phyloP scores from a whole-genome alignment of 306 rosid species.

The Sophora flavescens region DNA sequence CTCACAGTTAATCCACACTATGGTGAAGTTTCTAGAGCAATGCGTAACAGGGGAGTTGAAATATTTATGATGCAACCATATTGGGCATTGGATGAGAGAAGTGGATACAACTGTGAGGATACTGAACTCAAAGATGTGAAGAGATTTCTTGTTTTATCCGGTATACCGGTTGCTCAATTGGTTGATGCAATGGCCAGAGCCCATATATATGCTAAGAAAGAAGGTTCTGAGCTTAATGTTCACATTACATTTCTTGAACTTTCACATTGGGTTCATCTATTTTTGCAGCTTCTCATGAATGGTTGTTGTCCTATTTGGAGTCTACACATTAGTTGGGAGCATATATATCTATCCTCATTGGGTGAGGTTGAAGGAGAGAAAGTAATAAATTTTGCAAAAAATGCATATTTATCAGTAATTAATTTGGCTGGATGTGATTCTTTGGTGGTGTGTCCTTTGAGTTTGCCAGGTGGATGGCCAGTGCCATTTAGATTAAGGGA shows the following conservation, averaged over 20 bases:
- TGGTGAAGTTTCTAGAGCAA: slow-evolving; percentile 97
- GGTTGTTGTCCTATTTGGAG: slow-evolving; percentile 84
- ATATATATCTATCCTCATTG: slow-evolving; percentile 77
- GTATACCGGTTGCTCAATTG: slow-evolving; percentile 71
- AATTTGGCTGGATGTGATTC: slow-evolving; percentile 52
- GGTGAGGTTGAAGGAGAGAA: slow-evolving; percentile 69
- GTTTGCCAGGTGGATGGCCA: slow-evolving; percentile 93
- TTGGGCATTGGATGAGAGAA: slow-evolving; percentile 67
- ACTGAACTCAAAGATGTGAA: slow-evolving; percentile 66
- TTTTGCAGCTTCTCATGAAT: slow-evolving; percentile 72
- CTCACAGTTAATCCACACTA: slow-evolving; percentile 84
- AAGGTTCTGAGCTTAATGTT: slow-evolving; percentile 60
- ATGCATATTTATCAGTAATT: slow-evolving; percentile 49
- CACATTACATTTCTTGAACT: slow-evolving; percentile 79
- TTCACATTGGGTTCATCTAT: slow-evolving; percentile 88
- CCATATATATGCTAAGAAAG: slow-evolving; percentile 76
- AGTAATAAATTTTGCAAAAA: slow-evolving; percentile 60
- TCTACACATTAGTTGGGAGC: slow-evolving; percentile 89
- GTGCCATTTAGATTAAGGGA: slow-evolving; percentile 69
- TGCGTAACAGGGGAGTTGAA: slow-evolving; percentile 98
- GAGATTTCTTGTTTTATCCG: slow-evolving; percentile 72
- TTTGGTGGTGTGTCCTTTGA: slow-evolving; percentile 47
- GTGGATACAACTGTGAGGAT: slow-evolving; percentile 45
- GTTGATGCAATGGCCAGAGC: slow-evolving; percentile 77
- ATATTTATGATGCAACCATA: slow-evolving; percentile 82